Conservation (phyloP, 2,329 filamentous ascomycete species). For the Elsinoe necatrix region DNA sequence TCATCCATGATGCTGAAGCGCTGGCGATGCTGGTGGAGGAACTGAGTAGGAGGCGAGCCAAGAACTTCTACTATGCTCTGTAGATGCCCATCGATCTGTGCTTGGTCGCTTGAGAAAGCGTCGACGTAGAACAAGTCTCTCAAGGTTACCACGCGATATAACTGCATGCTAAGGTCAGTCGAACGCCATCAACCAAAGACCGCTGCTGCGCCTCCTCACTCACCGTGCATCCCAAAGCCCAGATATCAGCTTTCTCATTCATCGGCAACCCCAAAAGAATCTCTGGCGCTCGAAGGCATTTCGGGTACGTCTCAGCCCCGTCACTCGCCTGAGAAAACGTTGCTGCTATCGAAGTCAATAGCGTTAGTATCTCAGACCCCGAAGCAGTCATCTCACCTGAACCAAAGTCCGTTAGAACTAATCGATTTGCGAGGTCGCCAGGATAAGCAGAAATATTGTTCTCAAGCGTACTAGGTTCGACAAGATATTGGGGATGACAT, state of each 20-base stretch:
- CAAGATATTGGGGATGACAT: not conserved
- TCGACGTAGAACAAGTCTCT: not conserved
- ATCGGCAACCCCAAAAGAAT: not conserved
- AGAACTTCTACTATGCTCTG: constrained; percentile 6
- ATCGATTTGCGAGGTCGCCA: not conserved
- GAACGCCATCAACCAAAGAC: too few relatives aligned
- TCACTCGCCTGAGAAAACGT: not conserved
- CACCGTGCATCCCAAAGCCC: not conserved
- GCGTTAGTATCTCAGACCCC: not conserved
- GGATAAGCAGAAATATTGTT: not conserved
- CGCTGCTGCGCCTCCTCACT: not conserved
- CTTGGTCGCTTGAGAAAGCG: not conserved
- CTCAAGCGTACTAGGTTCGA: not conserved
- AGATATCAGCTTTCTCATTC: not conserved
- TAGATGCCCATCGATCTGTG: not conserved
- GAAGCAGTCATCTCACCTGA: not conserved
- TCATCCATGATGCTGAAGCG: not conserved
- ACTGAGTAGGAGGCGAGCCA: not conserved
- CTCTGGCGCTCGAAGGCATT: not conserved
- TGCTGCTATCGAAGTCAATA: not conserved
- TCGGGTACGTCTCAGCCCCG: not conserved
- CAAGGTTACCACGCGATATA: not conserved
- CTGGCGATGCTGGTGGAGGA: not conserved
- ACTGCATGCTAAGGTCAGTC: not conserved
- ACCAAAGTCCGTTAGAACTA: constrained; percentile 3